These are phyloP conservation scores for Trametes sanguinea DNA, from an alignment of 768 basidiomycete genomes.

Conservation along the genomic window DNA sequence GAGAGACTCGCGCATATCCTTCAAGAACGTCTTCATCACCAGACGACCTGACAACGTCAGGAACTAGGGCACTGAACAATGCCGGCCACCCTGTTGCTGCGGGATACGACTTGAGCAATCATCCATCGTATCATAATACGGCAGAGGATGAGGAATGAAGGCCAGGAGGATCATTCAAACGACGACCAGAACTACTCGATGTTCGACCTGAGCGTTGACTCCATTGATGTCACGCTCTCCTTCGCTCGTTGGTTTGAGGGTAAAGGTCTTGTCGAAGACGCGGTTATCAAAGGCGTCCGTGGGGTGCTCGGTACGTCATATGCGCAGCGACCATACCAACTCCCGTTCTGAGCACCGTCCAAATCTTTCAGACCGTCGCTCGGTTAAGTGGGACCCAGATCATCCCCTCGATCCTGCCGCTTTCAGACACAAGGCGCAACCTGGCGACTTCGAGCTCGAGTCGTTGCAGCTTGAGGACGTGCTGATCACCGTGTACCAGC, in stretches of 20 bases:
- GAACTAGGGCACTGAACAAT: constrained; percentile 7
- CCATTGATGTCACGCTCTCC: constrained; percentile 93
- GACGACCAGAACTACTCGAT: constrained; percentile 79
- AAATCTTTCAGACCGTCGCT: constrained; percentile 69
- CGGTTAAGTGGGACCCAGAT: constrained; percentile 82
- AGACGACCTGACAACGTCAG: constrained; percentile 54
- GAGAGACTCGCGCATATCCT: constrained; percentile 93
- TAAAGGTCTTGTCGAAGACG: constrained; percentile 89
- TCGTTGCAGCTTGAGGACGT: constrained; percentile 90
- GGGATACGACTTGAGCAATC: constrained; percentile 77
- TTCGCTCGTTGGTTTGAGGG: constrained; percentile 93
- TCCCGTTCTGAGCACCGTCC: not conserved
- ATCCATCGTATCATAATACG: constrained; percentile 64
- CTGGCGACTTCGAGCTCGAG: constrained; percentile 92
- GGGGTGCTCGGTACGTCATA: constrained; percentile 73
- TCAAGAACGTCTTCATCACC: constrained; percentile 95
- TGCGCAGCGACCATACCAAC: not conserved
- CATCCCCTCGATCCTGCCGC: constrained; percentile 77
- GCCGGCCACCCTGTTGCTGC: constrained; percentile 57
- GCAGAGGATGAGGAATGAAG: constrained; percentile 62
- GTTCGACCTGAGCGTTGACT: constrained; percentile 93
- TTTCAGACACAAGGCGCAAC: constrained; percentile 71
- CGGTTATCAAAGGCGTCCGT: constrained; percentile 90
- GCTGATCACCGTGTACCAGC: constrained; percentile 92
- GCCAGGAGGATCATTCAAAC: constrained; percentile 34